These are phyloP conservation scores for Macrophomina pseudophaseolina DNA, from an alignment of 2,329 filamentous ascomycete species.

Conservation along the genomic window DNA sequence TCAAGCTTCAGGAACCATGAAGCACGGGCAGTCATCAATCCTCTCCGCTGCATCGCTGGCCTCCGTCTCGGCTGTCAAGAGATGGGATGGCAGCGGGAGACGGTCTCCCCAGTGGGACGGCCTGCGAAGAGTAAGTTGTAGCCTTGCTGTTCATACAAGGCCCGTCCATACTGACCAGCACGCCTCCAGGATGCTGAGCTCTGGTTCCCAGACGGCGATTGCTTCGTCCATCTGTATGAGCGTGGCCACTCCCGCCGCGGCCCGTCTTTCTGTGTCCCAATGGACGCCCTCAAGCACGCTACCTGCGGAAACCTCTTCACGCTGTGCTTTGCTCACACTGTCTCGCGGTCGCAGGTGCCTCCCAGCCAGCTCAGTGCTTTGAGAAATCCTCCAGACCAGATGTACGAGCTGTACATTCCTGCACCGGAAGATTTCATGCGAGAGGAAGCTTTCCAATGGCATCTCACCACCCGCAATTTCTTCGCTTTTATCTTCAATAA, in stretches of 20 bases:
- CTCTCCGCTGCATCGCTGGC: neutral
- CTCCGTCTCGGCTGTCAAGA: conserved; percentile 35
- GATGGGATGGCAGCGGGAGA: conserved; percentile 46
- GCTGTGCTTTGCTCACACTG: conserved; percentile 43
- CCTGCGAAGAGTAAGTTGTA: conserved; percentile 48
- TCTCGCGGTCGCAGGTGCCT: conserved; percentile 28
- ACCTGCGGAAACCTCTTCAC: conserved; percentile 67
- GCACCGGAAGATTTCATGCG: conserved; percentile 61
- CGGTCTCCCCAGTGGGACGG: conserved; percentile 50
- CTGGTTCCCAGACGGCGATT: conserved; percentile 71
- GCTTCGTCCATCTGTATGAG: conserved; percentile 71
- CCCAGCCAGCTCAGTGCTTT: conserved; percentile 4
- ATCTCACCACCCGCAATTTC: conserved; percentile 74
- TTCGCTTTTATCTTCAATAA: conserved; percentile 72
- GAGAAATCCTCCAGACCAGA: conserved; percentile 27
- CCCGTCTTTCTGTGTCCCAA: conserved; percentile 70
- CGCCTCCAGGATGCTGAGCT: conserved; percentile 70
- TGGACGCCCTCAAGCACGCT: conserved; percentile 61
- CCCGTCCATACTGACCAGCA: conserved; percentile 10
- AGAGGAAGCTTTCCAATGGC: conserved; percentile 64
- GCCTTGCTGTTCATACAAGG: neutral
- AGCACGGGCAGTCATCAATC: conserved; percentile 22
- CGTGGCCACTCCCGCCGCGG: conserved; percentile 68
- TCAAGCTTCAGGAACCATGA: neutral
- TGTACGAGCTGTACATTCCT: conserved; percentile 71